Percentiles rank a stretch among this genome's conserved stretches.
phyloP scores from a whole-genome alignment of 805 yeast species.

The Barnettozyma siamensis region DNA sequence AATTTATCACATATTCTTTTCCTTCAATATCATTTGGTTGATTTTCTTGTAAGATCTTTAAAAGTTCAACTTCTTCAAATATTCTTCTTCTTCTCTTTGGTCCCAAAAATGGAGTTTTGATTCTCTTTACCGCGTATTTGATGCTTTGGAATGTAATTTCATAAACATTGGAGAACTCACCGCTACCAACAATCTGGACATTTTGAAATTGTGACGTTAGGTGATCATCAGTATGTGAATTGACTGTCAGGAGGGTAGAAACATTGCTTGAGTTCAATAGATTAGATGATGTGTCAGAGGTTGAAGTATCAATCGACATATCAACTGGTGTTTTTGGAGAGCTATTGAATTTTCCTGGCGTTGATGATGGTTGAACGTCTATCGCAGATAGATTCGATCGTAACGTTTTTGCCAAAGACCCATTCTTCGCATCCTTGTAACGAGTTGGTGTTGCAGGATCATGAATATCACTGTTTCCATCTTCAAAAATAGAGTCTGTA shows the following conservation, averaged over 20 bases:
- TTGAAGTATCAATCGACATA: constrained; percentile 13
- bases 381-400: constrained; percentile 11
- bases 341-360: constrained; percentile 14
- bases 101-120: constrained; percentile 58
- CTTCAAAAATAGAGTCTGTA: constrained; percentile 24
- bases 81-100: constrained; percentile 56
- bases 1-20: constrained; percentile 69
- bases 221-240: constrained; percentile 32
- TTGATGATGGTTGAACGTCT: constrained; percentile 12
- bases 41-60: constrained; percentile 36
- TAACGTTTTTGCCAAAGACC: constrained; percentile 13
- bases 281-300: constrained; percentile 16
- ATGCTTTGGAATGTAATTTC: constrained; percentile 64
- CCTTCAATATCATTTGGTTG: constrained; percentile 49
- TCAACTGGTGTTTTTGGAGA: constrained; percentile 28
- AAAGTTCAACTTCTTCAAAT: constrained; percentile 72
- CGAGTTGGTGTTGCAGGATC: constrained; percentile 43
- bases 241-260: constrained; percentile 21
- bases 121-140: constrained; percentile 81
- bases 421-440: constrained; percentile 18
- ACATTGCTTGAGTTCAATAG: constrained; percentile 20
- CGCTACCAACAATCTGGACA: constrained; percentile 69
- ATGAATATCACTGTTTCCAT: constrained; percentile 15
- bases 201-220: constrained; percentile 47
- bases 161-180: constrained; percentile 88